Evolutionary conservation across 2,329 filamentous ascomycete genomes (phyloP).

Genomic region (Colletotrichum karsti): DNA sequence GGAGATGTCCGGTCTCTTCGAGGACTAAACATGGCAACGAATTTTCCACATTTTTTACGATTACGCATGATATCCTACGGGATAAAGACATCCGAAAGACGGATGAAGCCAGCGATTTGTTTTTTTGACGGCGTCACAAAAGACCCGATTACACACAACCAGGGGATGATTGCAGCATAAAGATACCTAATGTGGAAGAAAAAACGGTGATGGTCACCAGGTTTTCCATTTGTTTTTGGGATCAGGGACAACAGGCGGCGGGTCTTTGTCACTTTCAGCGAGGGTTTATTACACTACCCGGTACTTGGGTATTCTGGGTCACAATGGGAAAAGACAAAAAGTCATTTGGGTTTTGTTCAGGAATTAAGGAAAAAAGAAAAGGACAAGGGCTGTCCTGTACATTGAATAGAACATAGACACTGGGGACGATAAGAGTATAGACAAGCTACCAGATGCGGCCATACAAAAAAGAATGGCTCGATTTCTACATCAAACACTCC

Average conservation of each 20-base stretch:
- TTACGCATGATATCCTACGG: neutral
- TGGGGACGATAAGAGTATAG: neutral
- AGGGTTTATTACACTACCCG: neutral
- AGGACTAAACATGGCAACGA: neutral
- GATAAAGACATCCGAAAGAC: neutral
- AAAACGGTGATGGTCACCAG: neutral
- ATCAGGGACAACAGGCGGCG: neutral
- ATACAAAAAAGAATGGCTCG: conserved; percentile 4
- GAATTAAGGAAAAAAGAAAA: neutral
- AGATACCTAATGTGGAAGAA: conserved; percentile 21
- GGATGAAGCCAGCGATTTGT: neutral
- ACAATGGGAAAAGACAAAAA: neutral
- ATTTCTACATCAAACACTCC: neutral
- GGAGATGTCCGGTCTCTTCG: conserved; percentile 25
- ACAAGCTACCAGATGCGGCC: neutral
- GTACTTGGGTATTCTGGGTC: neutral
- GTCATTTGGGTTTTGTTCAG: neutral
- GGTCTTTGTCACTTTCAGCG: neutral
- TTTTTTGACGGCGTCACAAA: neutral
- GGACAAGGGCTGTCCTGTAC: neutral
- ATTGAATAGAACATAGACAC: conserved; percentile 19
- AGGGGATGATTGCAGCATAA: conserved; percentile 3
- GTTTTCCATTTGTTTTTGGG: conserved; percentile 6
- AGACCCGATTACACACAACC: neutral
- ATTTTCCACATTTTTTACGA: neutral